Conservation (phyloP, 176 grass and related monocot genomes). For the Aegilops longissima region DNA sequence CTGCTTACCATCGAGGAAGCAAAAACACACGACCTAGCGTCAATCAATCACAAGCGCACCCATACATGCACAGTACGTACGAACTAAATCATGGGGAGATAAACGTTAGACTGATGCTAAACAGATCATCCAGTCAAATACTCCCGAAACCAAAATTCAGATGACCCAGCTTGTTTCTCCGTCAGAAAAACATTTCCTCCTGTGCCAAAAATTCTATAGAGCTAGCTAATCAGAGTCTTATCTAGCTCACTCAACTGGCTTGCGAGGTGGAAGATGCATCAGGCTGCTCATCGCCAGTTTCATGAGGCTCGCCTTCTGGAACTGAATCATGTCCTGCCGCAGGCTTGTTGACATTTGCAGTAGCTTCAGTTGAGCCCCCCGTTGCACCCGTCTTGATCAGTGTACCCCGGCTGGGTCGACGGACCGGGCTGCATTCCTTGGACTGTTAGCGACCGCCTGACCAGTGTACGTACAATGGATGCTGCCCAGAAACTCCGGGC, state of each 20-base stretch:
- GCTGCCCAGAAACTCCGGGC: too few species aligned
- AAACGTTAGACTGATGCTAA: background rate
- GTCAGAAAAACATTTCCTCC: background rate
- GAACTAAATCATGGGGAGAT: background rate
- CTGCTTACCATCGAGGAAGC: too few species aligned
- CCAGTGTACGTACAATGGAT: too few species aligned
- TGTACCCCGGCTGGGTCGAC: too few species aligned
- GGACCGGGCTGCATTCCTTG: too few species aligned
- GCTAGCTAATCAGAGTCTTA: background rate
- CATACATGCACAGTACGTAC: background rate
- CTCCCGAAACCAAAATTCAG: background rate
- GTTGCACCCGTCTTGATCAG: too few species aligned
- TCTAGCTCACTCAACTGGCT: background rate
- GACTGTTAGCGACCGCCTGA: too few species aligned
- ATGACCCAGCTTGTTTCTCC: background rate
- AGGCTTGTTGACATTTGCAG: too few species aligned
- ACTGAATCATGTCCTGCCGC: too few species aligned
- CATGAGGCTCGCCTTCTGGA: too few species aligned
- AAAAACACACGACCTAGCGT: too few species aligned
- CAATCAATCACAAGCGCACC: background rate
- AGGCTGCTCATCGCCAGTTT: background rate
- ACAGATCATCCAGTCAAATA: background rate
- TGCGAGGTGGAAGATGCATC: background rate
- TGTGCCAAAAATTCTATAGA: background rate
- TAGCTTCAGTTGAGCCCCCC: too few species aligned